Evolutionary conservation across 176 grass and related monocot species (phyloP).

Genomic region (Phoenix roebelenii): DNA sequence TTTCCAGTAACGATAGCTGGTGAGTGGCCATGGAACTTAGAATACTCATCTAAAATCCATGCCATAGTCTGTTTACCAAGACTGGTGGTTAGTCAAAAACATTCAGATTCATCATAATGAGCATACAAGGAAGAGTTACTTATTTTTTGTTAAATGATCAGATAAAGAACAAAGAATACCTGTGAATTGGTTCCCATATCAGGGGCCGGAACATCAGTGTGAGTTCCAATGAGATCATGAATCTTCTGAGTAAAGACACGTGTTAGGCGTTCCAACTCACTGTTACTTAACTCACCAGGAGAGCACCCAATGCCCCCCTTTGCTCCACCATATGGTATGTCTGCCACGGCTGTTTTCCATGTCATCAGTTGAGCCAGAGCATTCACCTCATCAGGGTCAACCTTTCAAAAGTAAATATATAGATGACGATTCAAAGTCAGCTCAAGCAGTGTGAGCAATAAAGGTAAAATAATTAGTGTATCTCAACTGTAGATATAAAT

Average conservation of each 20-base stretch:
- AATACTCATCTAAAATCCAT: slow-evolving; percentile 96
- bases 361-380: slow-evolving; percentile 98
- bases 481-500: no score
- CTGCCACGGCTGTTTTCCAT: slow-evolving; percentile 93
- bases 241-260: slow-evolving; percentile 99
- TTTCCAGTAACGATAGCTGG: slow-evolving; percentile 94
- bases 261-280: slow-evolving; percentile 85
- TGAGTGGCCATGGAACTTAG: slow-evolving; percentile 93
- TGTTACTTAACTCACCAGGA: slow-evolving; percentile 62
- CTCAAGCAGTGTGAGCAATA: no score
- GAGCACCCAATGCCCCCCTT: slow-evolving; percentile 91
- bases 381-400: slow-evolving; percentile 91
- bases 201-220: slow-evolving; percentile 86
- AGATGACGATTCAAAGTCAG: neutral
- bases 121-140: no score
- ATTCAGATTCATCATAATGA: no score
- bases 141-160: neutral
- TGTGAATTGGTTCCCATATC: slow-evolving; percentile 97
- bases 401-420: slow-evolving; percentile 23
- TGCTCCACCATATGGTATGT: slow-evolving; percentile 89
- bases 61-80: slow-evolving; percentile 70
- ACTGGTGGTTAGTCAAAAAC: no score
- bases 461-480: no score
- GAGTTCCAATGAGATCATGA: slow-evolving; percentile 84
- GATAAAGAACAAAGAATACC: slow-evolving; percentile 21